Conservation (phyloP, 75 land plant genomes). For the Isoetes taiwanensis region DNA sequence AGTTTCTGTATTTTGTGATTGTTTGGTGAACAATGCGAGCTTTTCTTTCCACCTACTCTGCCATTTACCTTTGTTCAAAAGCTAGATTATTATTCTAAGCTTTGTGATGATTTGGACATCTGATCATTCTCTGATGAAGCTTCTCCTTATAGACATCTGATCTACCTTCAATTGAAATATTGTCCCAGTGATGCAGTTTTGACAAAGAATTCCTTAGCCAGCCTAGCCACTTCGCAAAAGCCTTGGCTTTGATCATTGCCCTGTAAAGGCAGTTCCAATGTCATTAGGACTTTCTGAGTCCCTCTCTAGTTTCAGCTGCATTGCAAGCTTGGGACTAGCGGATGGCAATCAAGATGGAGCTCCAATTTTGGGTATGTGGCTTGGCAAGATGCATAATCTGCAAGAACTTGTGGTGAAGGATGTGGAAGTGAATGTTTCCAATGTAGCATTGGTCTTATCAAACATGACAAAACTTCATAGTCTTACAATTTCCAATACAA, state of each 20-base stretch:
- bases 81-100: no score
- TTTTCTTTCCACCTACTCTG: no score
- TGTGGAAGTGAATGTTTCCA: constrained; percentile 31
- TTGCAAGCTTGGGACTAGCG: constrained; percentile 32
- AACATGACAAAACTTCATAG: constrained; percentile 33
- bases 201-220: constrained; percentile 34
- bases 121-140: constrained; percentile 33
- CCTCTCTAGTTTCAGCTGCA: constrained; percentile 39
- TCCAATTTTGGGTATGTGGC: constrained; percentile 45
- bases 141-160: constrained; percentile 48
- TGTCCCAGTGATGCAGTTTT: constrained; percentile 50
- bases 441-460: constrained; percentile 28
- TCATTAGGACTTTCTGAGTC: constrained; percentile 33
- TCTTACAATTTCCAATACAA: constrained; percentile 42
- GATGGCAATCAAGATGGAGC: not conserved
- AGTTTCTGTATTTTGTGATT: no score
- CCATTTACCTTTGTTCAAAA: no score
- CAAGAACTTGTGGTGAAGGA: constrained; percentile 43
- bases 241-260: constrained; percentile 50
- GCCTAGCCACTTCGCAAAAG: constrained; percentile 41
- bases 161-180: constrained; percentile 47
- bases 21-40: no score
- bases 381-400: constrained; percentile 43
- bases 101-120: no score
- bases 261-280: constrained; percentile 18